Evolutionary conservation across 1,284 basidiomycete species (phyloP), one percentile per base, ranked within the genome.

Genomic region (Schizophyllum amplum): DNA sequence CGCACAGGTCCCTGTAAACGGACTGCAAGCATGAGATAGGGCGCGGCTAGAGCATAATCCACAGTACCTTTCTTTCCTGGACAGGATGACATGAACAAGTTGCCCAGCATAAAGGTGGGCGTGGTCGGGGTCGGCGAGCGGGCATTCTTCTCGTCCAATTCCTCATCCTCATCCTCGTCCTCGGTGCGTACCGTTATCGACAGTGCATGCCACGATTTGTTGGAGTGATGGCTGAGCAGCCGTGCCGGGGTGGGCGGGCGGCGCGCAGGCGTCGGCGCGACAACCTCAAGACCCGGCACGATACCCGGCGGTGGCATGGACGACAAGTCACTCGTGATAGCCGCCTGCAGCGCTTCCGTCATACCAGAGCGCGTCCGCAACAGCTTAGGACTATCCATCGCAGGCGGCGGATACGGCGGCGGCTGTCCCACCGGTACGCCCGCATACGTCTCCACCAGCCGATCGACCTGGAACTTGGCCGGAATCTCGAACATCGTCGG

Each of bases 11-110:
- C 92, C 57, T 78, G 79, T 57, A 99, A 77, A 47, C 96, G 84
- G 9, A 99, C 90, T 89, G 59, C 23, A 55, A 47, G 42, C 11
- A 24, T 52, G 9, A 26, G 47, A 47, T 24, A 20, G 5, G 20
- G 5, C 21, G 49, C 22, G 17, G 24, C 49, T 5, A 23, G 47
- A 26, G 25, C n/a, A n/a, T n/a, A 54, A 11, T 13, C 47, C 17
- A 51, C 58, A 66, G 13, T 24, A 86, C 87, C 83, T 77, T 98
- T 94, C 72, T 98, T 99, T 6, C 96, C 96, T 0, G 96, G 96
- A 72, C 95, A 98, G 5, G 92, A 95, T 2, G 90, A 94, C 25
- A 99, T 72, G 51, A 90, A 80, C 33, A 99, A 70, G 69, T 98
- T 98, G n/a, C 96, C 96, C 1, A 98, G 70, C 42, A 63, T 68